phyloP scores from a whole-genome alignment of 257 asterid genomes.

The Plantago ovata region DNA sequence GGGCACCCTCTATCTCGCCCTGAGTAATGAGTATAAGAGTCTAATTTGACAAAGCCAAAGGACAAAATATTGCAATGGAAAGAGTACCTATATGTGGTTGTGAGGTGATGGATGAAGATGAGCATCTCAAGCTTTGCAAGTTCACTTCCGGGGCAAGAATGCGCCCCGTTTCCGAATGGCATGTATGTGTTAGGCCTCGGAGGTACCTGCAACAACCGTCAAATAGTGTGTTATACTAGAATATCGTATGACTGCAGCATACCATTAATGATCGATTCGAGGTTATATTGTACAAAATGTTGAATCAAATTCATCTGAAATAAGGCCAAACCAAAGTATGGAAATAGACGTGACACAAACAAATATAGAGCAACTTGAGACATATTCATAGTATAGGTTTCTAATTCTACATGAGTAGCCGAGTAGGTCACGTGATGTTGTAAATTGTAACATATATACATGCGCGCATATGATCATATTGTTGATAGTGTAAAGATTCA shows the following conservation, averaged over 20 bases:
- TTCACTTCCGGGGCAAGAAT: constrained; percentile 77
- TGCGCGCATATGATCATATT: neutral
- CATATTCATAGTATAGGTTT: too few species aligned
- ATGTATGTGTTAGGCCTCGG: constrained; percentile 58
- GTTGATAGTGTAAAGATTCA: constrained; percentile 21
- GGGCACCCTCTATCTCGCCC: too few species aligned
- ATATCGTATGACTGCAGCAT: neutral
- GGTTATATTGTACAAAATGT: too few species aligned
- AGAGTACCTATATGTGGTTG: constrained; percentile 50
- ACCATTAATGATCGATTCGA: too few species aligned
- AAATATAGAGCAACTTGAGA: too few species aligned
- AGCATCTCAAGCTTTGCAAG: constrained; percentile 79
- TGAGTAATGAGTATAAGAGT: too few species aligned
- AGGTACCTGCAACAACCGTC: constrained; percentile 35
- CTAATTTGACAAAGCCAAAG: too few species aligned
- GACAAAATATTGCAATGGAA: neutral
- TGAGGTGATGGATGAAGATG: constrained; percentile 59
- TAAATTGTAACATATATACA: too few species aligned
- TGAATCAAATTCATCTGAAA: too few species aligned
- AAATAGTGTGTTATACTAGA: neutral
- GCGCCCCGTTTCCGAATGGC: constrained; percentile 73
- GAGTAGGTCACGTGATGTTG: constrained; percentile 37
- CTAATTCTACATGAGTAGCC: too few species aligned
- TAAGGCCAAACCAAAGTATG: constrained; percentile 1
- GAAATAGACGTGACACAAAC: neutral